These are phyloP conservation scores for Cercospora sp. DNA, from an alignment of 2,329 filamentous ascomycete genomes.

Conservation along the genomic window DNA sequence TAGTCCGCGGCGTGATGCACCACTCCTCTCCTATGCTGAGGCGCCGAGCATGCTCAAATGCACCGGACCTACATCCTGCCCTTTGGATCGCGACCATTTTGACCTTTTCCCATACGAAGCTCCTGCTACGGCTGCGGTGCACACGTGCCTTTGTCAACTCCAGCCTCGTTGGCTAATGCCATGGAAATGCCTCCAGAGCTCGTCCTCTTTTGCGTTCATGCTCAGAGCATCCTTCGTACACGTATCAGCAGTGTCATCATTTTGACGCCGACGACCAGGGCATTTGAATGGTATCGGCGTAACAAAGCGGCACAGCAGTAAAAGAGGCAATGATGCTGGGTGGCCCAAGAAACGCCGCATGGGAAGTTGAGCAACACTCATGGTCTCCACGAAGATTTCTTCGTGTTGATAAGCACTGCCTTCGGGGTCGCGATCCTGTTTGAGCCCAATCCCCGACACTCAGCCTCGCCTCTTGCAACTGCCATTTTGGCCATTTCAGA, in stretches of 20 bases:
- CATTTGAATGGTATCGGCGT: not conserved
- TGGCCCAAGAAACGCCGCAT: not conserved
- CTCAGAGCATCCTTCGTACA: not conserved
- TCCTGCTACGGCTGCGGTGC: not conserved
- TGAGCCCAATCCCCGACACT: not conserved
- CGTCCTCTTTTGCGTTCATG: not conserved
- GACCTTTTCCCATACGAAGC: not conserved
- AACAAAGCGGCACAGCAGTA: not conserved
- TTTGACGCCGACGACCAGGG: not conserved
- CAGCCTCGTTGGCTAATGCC: not conserved
- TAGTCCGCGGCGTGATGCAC: conserved; percentile 11
- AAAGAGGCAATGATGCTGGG: not conserved
- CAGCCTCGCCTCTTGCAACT: not conserved
- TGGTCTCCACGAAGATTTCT: not conserved
- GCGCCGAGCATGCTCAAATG: conserved; percentile 23
- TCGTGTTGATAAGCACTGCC: not conserved
- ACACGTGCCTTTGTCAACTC: not conserved
- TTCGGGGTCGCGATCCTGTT: not conserved
- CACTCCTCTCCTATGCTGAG: conserved; percentile 18
- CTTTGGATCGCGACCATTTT: not conserved
- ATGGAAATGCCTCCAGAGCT: not conserved
- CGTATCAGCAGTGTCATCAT: not conserved
- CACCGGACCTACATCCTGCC: conserved; percentile 21
- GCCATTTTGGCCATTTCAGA: not conserved
- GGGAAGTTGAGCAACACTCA: not conserved